These are phyloP conservation scores for Whalleya microplaca DNA, from an alignment of 2,329 filamentous ascomycete genomes.

Conservation along the genomic window DNA sequence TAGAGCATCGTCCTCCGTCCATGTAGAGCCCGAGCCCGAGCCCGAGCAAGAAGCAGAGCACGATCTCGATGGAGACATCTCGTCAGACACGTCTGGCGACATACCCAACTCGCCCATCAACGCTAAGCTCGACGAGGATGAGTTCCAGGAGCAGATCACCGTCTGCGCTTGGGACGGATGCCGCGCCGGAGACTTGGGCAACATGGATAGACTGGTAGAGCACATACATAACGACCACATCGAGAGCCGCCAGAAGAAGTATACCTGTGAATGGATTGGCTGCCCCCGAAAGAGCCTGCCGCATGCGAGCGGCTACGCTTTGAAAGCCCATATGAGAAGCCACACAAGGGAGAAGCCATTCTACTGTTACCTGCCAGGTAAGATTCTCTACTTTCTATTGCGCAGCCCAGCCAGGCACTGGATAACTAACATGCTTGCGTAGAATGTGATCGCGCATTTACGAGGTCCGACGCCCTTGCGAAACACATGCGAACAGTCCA, in stretches of 20 bases:
- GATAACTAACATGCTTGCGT: conserved; percentile 15
- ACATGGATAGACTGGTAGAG: conserved; percentile 81
- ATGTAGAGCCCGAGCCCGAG: conserved; percentile 51
- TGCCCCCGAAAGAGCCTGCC: conserved; percentile 86
- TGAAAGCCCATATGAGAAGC: conserved; percentile 96
- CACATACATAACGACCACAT: conserved; percentile 95
- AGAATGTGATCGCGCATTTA: conserved; percentile 98
- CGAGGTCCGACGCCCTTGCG: conserved; percentile 89
- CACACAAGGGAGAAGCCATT: conserved; percentile 98
- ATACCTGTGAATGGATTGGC: conserved; percentile 96
- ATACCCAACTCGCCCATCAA: conserved; percentile 73
- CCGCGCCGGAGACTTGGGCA: conserved; percentile 68
- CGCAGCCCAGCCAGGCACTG: background rate
- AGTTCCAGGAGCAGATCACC: conserved; percentile 77
- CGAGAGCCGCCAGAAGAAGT: conserved; percentile 90
- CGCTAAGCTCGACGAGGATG: conserved; percentile 72
- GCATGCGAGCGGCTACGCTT: conserved; percentile 92
- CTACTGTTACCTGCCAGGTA: conserved; percentile 93
- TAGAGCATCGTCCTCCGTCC: conserved; percentile 52
- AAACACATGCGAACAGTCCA: conserved; percentile 99
- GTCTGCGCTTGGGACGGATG: conserved; percentile 80
- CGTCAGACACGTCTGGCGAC: conserved; percentile 87
- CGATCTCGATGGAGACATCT: conserved; percentile 69
- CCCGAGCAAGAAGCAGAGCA: conserved; percentile 46
- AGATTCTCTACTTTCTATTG: conserved; percentile 26